Evolutionary conservation across 2,329 filamentous ascomycete genomes (phyloP), one percentile per base, ranked within the genome.

Genomic region (Alternaria gaisen): DNA sequence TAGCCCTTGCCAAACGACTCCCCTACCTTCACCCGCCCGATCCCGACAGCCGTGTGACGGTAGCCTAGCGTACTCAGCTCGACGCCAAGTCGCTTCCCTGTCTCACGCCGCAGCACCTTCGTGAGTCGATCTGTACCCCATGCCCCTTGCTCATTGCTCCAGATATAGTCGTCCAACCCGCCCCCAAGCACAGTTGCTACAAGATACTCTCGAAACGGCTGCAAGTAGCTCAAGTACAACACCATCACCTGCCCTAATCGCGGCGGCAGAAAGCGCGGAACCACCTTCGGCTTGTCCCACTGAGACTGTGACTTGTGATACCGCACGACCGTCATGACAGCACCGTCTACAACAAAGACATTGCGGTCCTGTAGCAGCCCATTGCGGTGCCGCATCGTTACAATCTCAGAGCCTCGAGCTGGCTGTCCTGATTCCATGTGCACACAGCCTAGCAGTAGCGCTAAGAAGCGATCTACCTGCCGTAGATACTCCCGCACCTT

Each of bases 221-320:
- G 52, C n/a, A 72, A 30, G 61, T 72, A 68, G 14, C 32, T 56
- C 6, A 71, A 63, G 60, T 71, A 72, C 4, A 72, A 3, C 0
- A 42, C 66, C 10, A 74, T 61, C 7, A 74, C 47, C 66, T 73
- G 42, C 20, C 64, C 61, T 14, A 72, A 50, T 50, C 52, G 47
- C 56, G 20, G 66, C 18, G 46, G 69, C 22, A 73, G 55, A 61
- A 72, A 74, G 34, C 64, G 59, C 32, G 38, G 69, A 28, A 72
- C 58, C 0, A 73, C 55, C 70, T 72, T 73, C 5, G 41, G 69
- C 58, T 64, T 69, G n/a, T 72, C 62, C 41, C 38, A 60, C 53
- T 72, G 47, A n/a, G 55, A 71, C 58, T 69, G 53, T 24, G 44
- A 70, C 67, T 74, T 74, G 38, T 72, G 18, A 61, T 72, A 74